Percentiles rank a stretch among this genome's conserved stretches.
Evolutionary conservation across 148 eudicot species (phyloP).

Genomic region (Nepenthes mirabilis): DNA sequence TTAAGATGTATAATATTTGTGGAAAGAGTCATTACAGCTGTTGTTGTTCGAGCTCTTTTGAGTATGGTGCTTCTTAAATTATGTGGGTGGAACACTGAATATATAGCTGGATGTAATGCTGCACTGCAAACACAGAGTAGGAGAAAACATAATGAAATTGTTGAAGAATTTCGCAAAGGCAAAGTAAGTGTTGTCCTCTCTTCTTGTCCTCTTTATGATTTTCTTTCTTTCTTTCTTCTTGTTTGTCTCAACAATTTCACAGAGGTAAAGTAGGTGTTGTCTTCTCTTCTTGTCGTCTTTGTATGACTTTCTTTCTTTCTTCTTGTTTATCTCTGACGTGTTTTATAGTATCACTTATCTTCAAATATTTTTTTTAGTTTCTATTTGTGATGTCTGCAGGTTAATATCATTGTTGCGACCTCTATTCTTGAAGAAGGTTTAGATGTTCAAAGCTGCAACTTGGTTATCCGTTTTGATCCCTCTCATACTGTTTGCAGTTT

Average conservation of each 20-base stretch:
- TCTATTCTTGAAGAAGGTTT: constrained; percentile 74
- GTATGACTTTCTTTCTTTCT: not conserved
- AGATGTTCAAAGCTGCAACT: constrained; percentile 59
- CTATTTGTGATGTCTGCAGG: constrained; percentile 23
- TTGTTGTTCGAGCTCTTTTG: constrained; percentile 44
- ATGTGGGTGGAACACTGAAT: constrained; percentile 55
- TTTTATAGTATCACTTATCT: not conserved
- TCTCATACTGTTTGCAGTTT: constrained; percentile 73
- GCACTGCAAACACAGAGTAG: constrained; percentile 50
- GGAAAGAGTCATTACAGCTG: constrained; percentile 65
- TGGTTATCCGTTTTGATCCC: constrained; percentile 52
- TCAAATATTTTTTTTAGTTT: not conserved
- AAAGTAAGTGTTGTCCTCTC: constrained; percentile 18
- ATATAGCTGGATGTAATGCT: constrained; percentile 55
- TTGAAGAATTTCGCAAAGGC: constrained; percentile 67
- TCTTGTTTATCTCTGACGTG: not conserved
- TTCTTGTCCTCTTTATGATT: not conserved
- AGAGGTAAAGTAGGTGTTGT: constrained; percentile 34
- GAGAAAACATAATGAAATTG: constrained; percentile 43
- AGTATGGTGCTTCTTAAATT: constrained; percentile 33
- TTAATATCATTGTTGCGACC: constrained; percentile 76
- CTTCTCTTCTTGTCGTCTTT: not conserved
- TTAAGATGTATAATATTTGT: constrained; percentile 85
- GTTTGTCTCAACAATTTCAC: constrained; percentile 36
- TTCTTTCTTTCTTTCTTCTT: not conserved